A percentile compares a stretch with the other conserved stretches of the same genome.
Evolutionary conservation across 192 early-diverging fungal species (phyloP).

Genomic region (Coemansia sp.): DNA sequence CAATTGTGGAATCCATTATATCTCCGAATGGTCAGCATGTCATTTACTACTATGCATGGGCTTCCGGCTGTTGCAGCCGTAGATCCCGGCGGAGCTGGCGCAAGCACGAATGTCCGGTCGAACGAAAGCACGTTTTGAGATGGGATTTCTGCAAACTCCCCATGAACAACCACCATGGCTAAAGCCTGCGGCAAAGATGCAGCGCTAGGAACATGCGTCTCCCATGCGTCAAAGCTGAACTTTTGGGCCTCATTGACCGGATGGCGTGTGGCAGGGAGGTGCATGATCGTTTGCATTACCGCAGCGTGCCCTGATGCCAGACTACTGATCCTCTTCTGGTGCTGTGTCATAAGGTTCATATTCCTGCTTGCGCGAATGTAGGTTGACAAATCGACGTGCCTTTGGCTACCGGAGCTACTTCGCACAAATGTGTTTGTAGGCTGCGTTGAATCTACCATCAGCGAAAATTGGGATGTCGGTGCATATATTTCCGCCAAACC

Average conservation of each 20-base stretch:
- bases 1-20: conserved; percentile 54
- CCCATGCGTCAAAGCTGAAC: conserved; percentile 54
- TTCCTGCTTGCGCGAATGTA: conserved; percentile 52
- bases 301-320: conserved; percentile 32
- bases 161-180: conserved; percentile 37
- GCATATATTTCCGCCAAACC: conserved; percentile 47
- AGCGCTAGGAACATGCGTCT: conserved; percentile 19
- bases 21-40: conserved; percentile 45
- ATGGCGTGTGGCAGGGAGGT: conserved; percentile 47
- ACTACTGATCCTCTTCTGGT: conserved; percentile 32
- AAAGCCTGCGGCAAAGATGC: conserved; percentile 14
- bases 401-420: conserved; percentile 41
- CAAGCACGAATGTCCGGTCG: conserved; percentile 46
- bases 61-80: conserved; percentile 37
- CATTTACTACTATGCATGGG: conserved; percentile 45
- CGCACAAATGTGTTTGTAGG: conserved; percentile 44
- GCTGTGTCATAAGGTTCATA: conserved; percentile 32
- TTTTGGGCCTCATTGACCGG: conserved; percentile 47
- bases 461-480: conserved; percentile 32
- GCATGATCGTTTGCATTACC: conserved; percentile 24
- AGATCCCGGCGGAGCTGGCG: conserved; percentile 39
- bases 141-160: conserved; percentile 43
- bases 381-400: conserved; percentile 37
- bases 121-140: conserved; percentile 33
- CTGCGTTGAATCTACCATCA: conserved; percentile 48